These are phyloP conservation scores for Craterostigma plantagineum DNA, from an alignment of 257 asterid species.

Conservation along the genomic window DNA sequence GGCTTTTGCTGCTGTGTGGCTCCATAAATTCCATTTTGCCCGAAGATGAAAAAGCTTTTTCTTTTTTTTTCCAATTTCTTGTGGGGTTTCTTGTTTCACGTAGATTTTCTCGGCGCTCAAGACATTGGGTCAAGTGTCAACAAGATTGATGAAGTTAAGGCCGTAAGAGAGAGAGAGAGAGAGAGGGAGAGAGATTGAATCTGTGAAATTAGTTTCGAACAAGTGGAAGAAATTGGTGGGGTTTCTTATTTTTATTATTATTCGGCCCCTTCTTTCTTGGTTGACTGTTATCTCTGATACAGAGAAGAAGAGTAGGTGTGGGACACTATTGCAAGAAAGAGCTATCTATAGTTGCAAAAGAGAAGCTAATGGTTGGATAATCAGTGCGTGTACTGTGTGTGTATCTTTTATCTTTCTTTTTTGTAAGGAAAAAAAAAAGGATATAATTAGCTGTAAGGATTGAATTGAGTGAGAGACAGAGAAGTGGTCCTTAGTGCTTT, in stretches of 20 bases:
- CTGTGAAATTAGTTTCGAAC: slow-evolving; percentile 10
- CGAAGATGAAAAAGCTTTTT: not conserved
- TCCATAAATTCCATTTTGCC: slow-evolving; percentile 34
- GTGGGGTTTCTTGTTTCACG: slow-evolving; percentile 6
- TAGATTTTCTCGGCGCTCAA: slow-evolving; percentile 7
- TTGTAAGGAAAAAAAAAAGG: too few species aligned
- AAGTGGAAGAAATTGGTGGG: slow-evolving; percentile 45
- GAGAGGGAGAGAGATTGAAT: too few species aligned
- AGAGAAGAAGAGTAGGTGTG: slow-evolving; percentile 4
- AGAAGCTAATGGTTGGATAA: too few species aligned
- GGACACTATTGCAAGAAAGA: slow-evolving; percentile 15
- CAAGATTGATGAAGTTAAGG: slow-evolving; percentile 5
- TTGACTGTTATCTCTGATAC: slow-evolving; percentile 49
- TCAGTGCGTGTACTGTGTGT: slow-evolving; percentile 12
- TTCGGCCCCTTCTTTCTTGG: slow-evolving; percentile 21
- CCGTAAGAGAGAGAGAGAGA: slow-evolving; percentile 7
- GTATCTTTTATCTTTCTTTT: too few species aligned
- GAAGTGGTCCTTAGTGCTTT: too few species aligned
- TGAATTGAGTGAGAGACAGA: slow-evolving; percentile 1
- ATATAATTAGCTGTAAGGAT: slow-evolving; percentile 8
- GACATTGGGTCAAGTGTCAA: slow-evolving; percentile 17
- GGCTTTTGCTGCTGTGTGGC: slow-evolving; percentile 16
- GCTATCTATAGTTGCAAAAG: slow-evolving; percentile 1
- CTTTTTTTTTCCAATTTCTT: not conserved
- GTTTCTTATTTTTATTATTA: slow-evolving; percentile 6